Evolutionary conservation across 2,329 filamentous ascomycete species (phyloP).

Genomic region (Colletotrichum falcatum): DNA sequence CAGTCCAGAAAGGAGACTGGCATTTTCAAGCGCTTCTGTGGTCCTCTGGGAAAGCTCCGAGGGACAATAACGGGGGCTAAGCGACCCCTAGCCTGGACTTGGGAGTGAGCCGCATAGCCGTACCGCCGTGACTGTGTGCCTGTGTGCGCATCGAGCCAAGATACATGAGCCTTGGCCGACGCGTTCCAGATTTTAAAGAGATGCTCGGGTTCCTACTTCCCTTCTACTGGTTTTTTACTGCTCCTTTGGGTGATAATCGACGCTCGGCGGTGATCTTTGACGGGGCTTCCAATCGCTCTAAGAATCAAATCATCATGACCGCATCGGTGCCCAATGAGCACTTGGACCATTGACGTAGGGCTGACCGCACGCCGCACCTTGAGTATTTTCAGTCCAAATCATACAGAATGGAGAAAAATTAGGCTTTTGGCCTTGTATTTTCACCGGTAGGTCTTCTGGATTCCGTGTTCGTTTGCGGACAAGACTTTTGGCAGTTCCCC

Average conservation of each 20-base stretch:
- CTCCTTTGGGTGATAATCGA: not conserved
- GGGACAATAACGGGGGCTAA: no score
- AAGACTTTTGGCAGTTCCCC: not conserved
- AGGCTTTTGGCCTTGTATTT: no score
- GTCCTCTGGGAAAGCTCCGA: not conserved
- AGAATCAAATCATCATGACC: constrained; percentile 6
- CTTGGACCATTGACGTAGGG: not conserved
- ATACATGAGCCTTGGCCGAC: not conserved
- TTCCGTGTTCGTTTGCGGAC: not conserved
- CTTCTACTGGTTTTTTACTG: not conserved
- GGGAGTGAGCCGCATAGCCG: constrained; percentile 1
- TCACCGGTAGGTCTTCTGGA: not conserved
- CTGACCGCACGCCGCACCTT: not conserved
- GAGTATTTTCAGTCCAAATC: not conserved
- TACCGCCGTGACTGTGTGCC: not conserved
- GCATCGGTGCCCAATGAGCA: not conserved
- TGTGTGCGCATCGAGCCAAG: not conserved
- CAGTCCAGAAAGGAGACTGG: no score
- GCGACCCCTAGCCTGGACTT: not conserved
- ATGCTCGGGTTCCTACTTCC: not conserved
- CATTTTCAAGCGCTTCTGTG: not conserved
- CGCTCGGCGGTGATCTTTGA: no score
- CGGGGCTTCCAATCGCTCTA: no score
- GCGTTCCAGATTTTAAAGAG: not conserved
- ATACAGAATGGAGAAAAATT: not conserved